Percentiles rank a stretch among this genome's conserved stretches.
Conservation (phyloP, 2,329 filamentous ascomycete species). For the Amylocarpus encephaloides region DNA sequence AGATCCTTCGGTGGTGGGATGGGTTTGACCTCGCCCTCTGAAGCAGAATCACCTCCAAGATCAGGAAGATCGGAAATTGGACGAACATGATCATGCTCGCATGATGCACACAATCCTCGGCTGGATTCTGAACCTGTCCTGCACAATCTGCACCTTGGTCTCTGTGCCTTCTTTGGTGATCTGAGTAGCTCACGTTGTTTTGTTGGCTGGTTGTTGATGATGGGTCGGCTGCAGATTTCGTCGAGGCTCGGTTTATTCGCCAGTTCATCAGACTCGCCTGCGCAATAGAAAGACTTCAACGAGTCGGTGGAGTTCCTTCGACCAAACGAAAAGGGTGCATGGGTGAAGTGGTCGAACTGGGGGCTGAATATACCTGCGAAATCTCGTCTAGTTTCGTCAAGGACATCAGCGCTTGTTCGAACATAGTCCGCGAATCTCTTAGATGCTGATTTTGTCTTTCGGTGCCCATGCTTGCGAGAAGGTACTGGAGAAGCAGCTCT, state of each 20-base stretch:
- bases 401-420: constrained; percentile 5
- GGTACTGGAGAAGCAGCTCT: not conserved
- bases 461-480: not conserved
- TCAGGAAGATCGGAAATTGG: not conserved
- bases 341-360: constrained; percentile 9
- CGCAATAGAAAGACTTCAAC: constrained; percentile 16
- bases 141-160: constrained; percentile 10
- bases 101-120: constrained; percentile 9
- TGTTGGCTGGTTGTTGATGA: not conserved
- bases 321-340: constrained; percentile 6
- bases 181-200: not conserved
- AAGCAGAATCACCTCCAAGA: not conserved
- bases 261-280: constrained; percentile 5
- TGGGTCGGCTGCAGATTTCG: too few relatives aligned
- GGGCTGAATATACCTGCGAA: constrained; percentile 10
- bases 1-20: constrained; percentile 13
- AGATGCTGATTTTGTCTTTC: constrained; percentile 4
- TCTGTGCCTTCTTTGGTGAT: not conserved
- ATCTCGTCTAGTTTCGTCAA: constrained; percentile 14
- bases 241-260: not conserved
- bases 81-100: constrained; percentile 8
- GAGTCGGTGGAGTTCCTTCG: constrained; percentile 1
- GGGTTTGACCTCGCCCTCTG: constrained; percentile 10
- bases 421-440: constrained; percentile 11
- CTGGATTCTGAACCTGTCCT: not conserved